These are phyloP conservation scores for Babjeviella inositovora DNA, from an alignment of 805 yeast genomes.

Conservation along the genomic window DNA sequence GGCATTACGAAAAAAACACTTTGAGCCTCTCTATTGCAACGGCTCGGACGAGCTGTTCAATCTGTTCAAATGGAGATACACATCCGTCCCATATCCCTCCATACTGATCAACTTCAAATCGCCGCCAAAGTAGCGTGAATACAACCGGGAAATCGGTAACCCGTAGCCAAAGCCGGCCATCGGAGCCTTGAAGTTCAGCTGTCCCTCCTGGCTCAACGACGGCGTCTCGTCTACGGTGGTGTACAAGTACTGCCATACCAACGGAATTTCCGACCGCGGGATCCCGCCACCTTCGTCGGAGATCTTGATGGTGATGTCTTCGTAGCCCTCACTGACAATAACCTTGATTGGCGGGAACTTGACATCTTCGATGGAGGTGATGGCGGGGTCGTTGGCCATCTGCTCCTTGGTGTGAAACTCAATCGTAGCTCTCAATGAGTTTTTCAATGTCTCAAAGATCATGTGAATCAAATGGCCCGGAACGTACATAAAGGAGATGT, in stretches of 20 bases:
- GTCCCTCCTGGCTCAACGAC: conserved; percentile 35
- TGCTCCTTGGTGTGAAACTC: conserved; percentile 54
- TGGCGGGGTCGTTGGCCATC: conserved; percentile 18
- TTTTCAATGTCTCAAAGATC: conserved; percentile 78
- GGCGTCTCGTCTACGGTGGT: conserved; percentile 75
- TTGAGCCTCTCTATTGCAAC: conserved; percentile 23
- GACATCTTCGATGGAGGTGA: conserved; percentile 34
- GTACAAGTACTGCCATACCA: conserved; percentile 83
- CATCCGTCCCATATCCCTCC: conserved; percentile 95
- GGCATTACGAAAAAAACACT: too few species aligned
- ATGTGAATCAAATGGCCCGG: conserved; percentile 89
- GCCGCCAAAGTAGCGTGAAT: conserved; percentile 85
- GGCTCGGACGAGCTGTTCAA: conserved; percentile 65
- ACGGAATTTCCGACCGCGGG: conserved; percentile 67
- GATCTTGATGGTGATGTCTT: conserved; percentile 80
- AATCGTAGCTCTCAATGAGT: conserved; percentile 78
- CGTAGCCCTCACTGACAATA: conserved; percentile 77
- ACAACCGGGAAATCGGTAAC: conserved; percentile 68
- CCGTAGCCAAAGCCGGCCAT: conserved; percentile 95
- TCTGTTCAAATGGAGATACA: conserved; percentile 71
- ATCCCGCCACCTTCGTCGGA: conserved; percentile 94
- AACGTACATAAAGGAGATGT: conserved; percentile 75
- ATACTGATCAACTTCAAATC: conserved; percentile 74
- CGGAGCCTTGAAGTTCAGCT: conserved; percentile 66
- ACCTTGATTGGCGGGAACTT: conserved; percentile 74